Conservation (phyloP, 139 green algal genomes). For the Eudorina sp. region DNA sequence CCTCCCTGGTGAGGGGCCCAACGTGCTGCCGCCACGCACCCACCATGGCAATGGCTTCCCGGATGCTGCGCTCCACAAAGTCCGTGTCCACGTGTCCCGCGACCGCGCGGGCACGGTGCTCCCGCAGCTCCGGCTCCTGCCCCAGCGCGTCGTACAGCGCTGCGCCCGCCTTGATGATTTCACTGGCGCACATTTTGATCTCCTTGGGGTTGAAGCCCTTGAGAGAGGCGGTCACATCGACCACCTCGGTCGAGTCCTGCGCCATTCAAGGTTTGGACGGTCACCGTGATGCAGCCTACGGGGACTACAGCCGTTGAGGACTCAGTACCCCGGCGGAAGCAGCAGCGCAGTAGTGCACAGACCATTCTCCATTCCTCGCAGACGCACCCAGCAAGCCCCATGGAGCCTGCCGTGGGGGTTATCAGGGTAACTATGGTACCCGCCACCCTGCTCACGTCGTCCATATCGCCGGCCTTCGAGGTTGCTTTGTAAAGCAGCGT, state of each 20-base stretch:
- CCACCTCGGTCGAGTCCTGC: conserved; percentile 35
- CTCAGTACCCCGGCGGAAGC: too few relatives aligned
- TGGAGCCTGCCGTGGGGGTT: too few relatives aligned
- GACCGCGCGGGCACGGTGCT: conserved; percentile 70
- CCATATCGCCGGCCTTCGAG: conserved; percentile 59
- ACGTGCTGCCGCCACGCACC: not conserved
- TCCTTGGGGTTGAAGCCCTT: conserved; percentile 67
- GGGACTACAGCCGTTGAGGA: too few relatives aligned
- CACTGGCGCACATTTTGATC: conserved; percentile 61
- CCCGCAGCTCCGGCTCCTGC: conserved; percentile 72
- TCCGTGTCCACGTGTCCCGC: conserved; percentile 78
- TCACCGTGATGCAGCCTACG: too few relatives aligned
- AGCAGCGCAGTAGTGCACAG: too few relatives aligned
- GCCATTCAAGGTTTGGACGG: not conserved
- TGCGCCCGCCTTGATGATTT: conserved; percentile 77
- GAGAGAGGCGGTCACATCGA: conserved; percentile 54
- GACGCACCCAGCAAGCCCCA: too few relatives aligned
- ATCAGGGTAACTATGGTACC: not conserved
- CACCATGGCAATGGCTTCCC: conserved; percentile 72
- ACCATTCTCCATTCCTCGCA: too few relatives aligned
- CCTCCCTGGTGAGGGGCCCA: too few relatives aligned
- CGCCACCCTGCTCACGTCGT: conserved; percentile 58
- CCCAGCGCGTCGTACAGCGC: conserved; percentile 81
- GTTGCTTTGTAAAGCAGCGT: conserved; percentile 81
- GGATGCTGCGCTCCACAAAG: conserved; percentile 72